These are phyloP conservation scores for Sclerotinia subarctica DNA, from an alignment of 2,329 filamentous ascomycete species.

Conservation along the genomic window DNA sequence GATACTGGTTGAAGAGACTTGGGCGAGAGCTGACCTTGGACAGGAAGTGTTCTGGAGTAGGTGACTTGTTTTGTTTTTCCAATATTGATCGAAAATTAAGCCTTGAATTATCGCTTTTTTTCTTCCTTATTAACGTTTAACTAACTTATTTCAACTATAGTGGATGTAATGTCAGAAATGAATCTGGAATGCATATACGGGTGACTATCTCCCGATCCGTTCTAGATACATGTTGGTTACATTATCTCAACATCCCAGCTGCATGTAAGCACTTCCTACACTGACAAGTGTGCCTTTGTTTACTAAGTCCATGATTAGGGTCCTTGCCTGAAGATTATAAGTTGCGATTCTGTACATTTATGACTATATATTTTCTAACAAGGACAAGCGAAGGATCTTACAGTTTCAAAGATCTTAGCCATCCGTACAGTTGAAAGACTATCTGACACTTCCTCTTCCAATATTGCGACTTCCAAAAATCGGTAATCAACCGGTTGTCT, in stretches of 20 bases:
- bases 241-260: not conserved
- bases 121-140: not conserved
- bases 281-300: not conserved
- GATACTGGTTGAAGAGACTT: slow-evolving; percentile 33
- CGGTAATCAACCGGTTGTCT: too few relatives aligned
- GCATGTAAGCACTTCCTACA: not conserved
- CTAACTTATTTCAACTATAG: not conserved
- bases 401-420: not conserved
- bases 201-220: not conserved
- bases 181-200: slow-evolving; percentile 16
- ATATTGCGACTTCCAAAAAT: too few relatives aligned
- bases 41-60: slow-evolving; percentile 32
- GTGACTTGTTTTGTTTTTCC: not conserved
- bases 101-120: not conserved
- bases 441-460: too few relatives aligned
- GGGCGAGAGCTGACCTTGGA: slow-evolving; percentile 30
- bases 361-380: not conserved
- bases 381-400: not conserved
- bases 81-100: not conserved
- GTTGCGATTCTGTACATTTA: not conserved
- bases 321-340: not conserved
- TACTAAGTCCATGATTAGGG: not conserved
- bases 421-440: too few relatives aligned
- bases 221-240: not conserved
- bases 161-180: slow-evolving; percentile 19